Evolutionary conservation across 768 basidiomycete species (phyloP).

Genomic region (Rhizopogon salebrosus): DNA sequence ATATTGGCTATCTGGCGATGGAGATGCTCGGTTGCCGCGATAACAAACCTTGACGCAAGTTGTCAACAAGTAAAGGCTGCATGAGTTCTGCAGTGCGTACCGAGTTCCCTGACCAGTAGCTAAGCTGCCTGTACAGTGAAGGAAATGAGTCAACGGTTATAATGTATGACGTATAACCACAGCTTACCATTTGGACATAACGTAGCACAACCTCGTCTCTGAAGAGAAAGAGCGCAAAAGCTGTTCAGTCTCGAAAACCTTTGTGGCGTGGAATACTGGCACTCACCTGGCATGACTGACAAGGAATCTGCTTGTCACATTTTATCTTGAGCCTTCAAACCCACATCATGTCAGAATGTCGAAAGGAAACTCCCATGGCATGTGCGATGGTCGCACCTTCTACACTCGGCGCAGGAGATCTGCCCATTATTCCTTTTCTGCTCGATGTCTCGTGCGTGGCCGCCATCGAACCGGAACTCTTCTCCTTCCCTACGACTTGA

Average conservation of each 20-base stretch:
- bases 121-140: slow-evolving; percentile 57
- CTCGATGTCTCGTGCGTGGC: slow-evolving; percentile 63
- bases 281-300: slow-evolving; percentile 67
- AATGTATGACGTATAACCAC: slow-evolving; percentile 3
- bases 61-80: not conserved
- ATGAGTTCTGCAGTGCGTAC: slow-evolving; percentile 25
- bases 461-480: slow-evolving; percentile 44
- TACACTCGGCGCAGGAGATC: slow-evolving; percentile 79
- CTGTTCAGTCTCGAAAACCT: not conserved
- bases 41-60: slow-evolving; percentile 39
- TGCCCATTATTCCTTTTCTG: slow-evolving; percentile 69
- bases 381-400: slow-evolving; percentile 62
- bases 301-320: slow-evolving; percentile 79
- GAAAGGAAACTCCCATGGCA: slow-evolving; percentile 17
- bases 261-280: slow-evolving; percentile 10
- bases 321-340: slow-evolving; percentile 70
- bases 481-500: slow-evolving; percentile 45
- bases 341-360: slow-evolving; percentile 16
- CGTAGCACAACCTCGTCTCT: slow-evolving; percentile 65
- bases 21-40: slow-evolving; percentile 63
- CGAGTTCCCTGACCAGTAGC: slow-evolving; percentile 77
- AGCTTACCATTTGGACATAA: slow-evolving; percentile 66
- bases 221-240: slow-evolving; percentile 1
- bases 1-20: slow-evolving; percentile 52
- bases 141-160: not conserved